These are phyloP conservation scores for Epipyxis sp. DNA, from an alignment of 108 stramenopile species.

Conservation along the genomic window DNA sequence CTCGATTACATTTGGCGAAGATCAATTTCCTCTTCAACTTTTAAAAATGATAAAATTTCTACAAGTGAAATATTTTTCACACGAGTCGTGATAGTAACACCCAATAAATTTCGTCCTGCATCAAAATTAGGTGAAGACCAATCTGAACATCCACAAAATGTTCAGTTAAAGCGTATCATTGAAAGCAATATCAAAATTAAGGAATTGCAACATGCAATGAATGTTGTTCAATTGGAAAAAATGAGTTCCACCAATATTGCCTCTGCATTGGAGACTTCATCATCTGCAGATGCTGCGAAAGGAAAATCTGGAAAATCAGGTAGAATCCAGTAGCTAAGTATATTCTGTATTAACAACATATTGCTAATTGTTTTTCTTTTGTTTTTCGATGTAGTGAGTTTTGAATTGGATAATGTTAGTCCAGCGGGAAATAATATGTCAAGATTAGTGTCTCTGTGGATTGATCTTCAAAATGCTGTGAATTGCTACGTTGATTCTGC, in stretches of 20 bases:
- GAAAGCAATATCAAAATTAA: constrained; percentile 66
- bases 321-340: too few relatives aligned
- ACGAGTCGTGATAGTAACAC: constrained; percentile 77
- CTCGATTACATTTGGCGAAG: constrained; percentile 63
- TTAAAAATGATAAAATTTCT: constrained; percentile 36
- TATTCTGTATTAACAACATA: too few relatives aligned
- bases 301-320: too few relatives aligned
- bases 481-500: constrained; percentile 91
- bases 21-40: constrained; percentile 50
- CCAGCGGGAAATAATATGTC: constrained; percentile 26
- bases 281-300: too few relatives aligned
- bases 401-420: neutral
- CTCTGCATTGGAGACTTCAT: too few relatives aligned
- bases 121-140: constrained; percentile 75
- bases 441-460: constrained; percentile 64
- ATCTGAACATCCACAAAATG: constrained; percentile 93
- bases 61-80: constrained; percentile 77
- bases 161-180: constrained; percentile 75
- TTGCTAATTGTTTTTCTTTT: neutral
- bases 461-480: constrained; percentile 85
- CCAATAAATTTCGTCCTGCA: constrained; percentile 90
- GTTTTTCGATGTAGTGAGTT: neutral
- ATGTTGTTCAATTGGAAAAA: neutral
- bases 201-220: constrained; percentile 32
- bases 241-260: too few relatives aligned